Evolutionary conservation across 1,284 basidiomycete species (phyloP).

Genomic region (Laetiporus sulphureus): DNA sequence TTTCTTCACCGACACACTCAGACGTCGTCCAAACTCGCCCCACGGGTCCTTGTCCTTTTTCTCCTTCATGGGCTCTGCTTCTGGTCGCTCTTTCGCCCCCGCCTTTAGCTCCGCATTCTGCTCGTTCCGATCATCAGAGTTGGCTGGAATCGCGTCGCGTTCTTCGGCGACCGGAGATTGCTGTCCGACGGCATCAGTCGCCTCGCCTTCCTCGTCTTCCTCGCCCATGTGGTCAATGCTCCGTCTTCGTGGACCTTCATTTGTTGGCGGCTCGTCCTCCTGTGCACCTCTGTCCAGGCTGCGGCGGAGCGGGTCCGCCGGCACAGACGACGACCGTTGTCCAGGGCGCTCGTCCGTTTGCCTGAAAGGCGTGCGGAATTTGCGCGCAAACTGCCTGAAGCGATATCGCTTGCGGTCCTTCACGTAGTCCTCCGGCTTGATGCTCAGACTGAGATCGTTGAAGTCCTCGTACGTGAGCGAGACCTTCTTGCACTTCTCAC

Average conservation of each 20-base stretch:
- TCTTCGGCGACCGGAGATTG: slow-evolving; percentile 11
- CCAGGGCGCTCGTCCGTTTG: slow-evolving; percentile 12
- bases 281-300: slow-evolving; percentile 18
- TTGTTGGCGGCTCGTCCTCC: slow-evolving; percentile 19
- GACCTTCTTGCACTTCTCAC: slow-evolving; percentile 87
- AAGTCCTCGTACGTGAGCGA: slow-evolving; percentile 93
- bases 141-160: slow-evolving; percentile 13
- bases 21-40: slow-evolving; percentile 52
- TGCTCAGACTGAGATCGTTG: slow-evolving; percentile 84
- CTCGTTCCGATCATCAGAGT: slow-evolving; percentile 19
- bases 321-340: slow-evolving; percentile 26
- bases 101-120: slow-evolving; percentile 3
- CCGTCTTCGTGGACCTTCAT: slow-evolving; percentile 20
- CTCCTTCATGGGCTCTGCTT: slow-evolving; percentile 9
- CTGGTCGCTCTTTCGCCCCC: slow-evolving; percentile 9
- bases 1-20: slow-evolving; percentile 44
- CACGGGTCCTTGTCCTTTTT: slow-evolving; percentile 38
- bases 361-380: slow-evolving; percentile 36
- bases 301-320: slow-evolving; percentile 23
- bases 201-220: slow-evolving; percentile 9
- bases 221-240: slow-evolving; percentile 23
- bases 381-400: slow-evolving; percentile 64
- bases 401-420: slow-evolving; percentile 64
- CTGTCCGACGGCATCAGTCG: slow-evolving; percentile 9
- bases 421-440: slow-evolving; percentile 74